Base-by-base conservation (phyloP, 2,329 filamentous ascomycete genomes). In the Exophiala lecanii-corni region DNA sequence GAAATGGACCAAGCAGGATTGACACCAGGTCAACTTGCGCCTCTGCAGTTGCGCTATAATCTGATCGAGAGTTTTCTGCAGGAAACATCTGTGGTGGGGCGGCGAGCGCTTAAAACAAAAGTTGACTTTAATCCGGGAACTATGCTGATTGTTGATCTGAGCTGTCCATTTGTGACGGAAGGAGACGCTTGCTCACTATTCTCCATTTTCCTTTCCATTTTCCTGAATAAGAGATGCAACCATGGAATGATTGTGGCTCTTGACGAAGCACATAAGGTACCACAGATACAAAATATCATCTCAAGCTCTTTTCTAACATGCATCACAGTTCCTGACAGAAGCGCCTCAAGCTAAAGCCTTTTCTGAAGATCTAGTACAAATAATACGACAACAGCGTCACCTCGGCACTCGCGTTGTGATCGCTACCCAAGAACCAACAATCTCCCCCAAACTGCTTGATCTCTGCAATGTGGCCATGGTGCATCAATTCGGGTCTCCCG, bases 211-310 rank as follows among this genome's bases (percentile, higher is more conserved):
- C 67, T 89, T 1, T 71, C 71, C 2, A 63, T 86, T 0, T 87
- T 86, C 55, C 60, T 86, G 0, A 75, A 82, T 43, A 68, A 76
- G 33, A 61, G 70, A 0, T 49, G 54, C 0, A 59, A 57, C 0
- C 55, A 71, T 0, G 78, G 81, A 0, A 72, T 79, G 3, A 69
- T 88, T 30, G 63, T 89, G 10, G 83, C 82, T 0, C 67, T 89
- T 0, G 85, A 91, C 49, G 84, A 92, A 58, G 86, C 85, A 0
- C 86, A 91, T 58, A 89, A 89, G 55, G 74, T 76, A 26, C 12
- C n/a, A n/a, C 61, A 38, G n/a, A n/a, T n/a, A n/a, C n/a, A n/a
- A n/a, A n/a, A n/a, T n/a, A n/a, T n/a, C n/a, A n/a, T n/a, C n/a
- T n/a, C n/a, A n/a, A n/a, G n/a, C n/a, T n/a, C n/a, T n/a, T n/a